Base-by-base conservation (phyloP, 23 red algal genomes). In the Agarophyton chilense region DNA sequence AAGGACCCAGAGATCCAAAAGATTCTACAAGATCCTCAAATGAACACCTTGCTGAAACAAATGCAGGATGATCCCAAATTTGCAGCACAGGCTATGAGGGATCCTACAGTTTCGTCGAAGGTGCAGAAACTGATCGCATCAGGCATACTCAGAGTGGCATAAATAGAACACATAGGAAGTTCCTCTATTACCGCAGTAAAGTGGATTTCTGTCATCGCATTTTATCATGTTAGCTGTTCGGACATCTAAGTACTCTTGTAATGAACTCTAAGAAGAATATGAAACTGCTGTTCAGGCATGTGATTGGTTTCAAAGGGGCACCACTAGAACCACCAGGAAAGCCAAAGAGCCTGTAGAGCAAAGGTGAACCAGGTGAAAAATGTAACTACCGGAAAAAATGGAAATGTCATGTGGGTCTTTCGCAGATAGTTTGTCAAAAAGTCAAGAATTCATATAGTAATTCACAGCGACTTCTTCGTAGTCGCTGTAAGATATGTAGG, bases 1-100 rank as follows among this genome's bases (percentile, higher is more conserved):
- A 78, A 91, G 42, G 97, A 99, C 72, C 97, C 97, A 22, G 97
- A 99, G 61, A 99, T 99, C 80, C 97, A 99, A 68, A 34, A 81
- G 81, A 99, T 99, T 83, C 82, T 99, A 33, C 93, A 92, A 34
- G 97, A 99, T 58, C 93, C 97, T 26, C 74, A 90, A 47, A 87
- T 99, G 60, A 74, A 94, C 31, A 89, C 87, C 31, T 49, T 96
- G 49, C 91, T 95, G 41, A 94, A 96, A 47, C 70, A 94, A 61
- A 94, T 98, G 90, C 71, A 94, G 63, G 64, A 78, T 14, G 89
- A 98, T 66, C 95, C 95, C n/a, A 82, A 72, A 54, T 83, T 89
- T 68, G 90, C 79, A 10, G 72, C 78, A 2, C 68, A 86, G 47
- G 90, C 85, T 34, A 94, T 98, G 95, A 74, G 77, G 26, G 91